phyloP scores from a whole-genome alignment of 2,329 filamentous ascomycete species.

The Alternaria dauci region DNA sequence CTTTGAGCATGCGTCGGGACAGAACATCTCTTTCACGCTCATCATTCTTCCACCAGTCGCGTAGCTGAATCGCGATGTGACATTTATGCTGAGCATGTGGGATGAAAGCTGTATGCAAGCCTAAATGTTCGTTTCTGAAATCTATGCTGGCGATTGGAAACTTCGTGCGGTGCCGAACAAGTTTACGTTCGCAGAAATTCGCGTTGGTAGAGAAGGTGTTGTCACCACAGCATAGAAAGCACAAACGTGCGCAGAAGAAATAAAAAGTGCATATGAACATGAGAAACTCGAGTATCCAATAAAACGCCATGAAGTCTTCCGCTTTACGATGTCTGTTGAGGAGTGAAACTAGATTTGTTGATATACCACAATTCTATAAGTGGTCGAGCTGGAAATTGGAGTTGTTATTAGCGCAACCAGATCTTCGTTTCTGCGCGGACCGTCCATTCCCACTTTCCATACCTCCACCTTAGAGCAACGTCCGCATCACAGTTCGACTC shows the following conservation, averaged over 20 bases:
- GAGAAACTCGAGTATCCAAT: neutral
- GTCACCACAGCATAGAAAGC: conserved; percentile 1
- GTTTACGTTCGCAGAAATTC: neutral
- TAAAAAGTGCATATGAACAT: neutral
- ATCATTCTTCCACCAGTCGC: neutral
- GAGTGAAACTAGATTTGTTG: conserved; percentile 30
- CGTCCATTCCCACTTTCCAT: conserved; percentile 40
- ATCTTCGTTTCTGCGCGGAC: conserved; percentile 38
- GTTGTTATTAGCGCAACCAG: conserved; percentile 40
- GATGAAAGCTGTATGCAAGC: neutral
- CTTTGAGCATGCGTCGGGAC: neutral
- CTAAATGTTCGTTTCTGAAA: neutral
- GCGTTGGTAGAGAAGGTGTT: neutral
- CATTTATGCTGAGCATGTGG: neutral
- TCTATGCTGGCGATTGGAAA: neutral
- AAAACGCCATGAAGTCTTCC: neutral
- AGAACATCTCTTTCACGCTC: neutral
- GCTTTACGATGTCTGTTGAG: conserved; percentile 2
- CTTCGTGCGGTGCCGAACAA: neutral
- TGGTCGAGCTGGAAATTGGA: conserved; percentile 52
- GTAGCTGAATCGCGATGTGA: neutral
- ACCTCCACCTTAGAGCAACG: conserved; percentile 29
- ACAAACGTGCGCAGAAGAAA: neutral
- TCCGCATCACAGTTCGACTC: conserved; percentile 23
- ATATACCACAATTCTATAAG: conserved; percentile 39